These are phyloP conservation scores for Pulveroboletus sp. DNA, from an alignment of 768 basidiomycete genomes.

Conservation along the genomic window DNA sequence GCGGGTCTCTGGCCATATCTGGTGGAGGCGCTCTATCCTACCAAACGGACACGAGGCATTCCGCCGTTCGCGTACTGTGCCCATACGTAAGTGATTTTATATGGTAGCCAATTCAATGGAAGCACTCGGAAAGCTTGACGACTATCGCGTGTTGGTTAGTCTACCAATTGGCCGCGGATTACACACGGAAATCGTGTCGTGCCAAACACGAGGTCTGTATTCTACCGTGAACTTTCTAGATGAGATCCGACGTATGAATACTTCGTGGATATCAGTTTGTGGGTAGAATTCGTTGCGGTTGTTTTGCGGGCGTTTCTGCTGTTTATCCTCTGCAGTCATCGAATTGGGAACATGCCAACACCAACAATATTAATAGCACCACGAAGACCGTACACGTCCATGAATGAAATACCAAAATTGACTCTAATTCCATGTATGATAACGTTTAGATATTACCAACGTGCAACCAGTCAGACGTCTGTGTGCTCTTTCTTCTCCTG, in stretches of 20 bases:
- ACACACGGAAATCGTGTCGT: constrained; percentile 10
- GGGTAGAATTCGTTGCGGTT: not conserved
- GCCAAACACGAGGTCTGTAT: constrained; percentile 7
- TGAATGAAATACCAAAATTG: not conserved
- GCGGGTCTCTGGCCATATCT: not conserved
- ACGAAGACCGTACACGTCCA: constrained; percentile 1
- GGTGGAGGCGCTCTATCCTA: constrained; percentile 1
- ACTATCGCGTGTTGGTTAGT: constrained; percentile 13
- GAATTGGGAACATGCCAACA: not conserved
- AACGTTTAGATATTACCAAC: constrained; percentile 10
- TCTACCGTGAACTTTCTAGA: constrained; percentile 8
- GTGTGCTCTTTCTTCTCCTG: constrained; percentile 19
- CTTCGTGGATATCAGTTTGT: not conserved
- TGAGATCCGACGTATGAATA: constrained; percentile 9
- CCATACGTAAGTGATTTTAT: constrained; percentile 9
- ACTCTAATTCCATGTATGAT: constrained; percentile 16
- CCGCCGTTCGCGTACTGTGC: not conserved
- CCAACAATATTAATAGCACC: too few relatives aligned
- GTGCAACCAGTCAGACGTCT: not conserved
- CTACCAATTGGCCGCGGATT: constrained; percentile 22
- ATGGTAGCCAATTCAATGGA: constrained; percentile 6
- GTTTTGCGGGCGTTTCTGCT: not conserved
- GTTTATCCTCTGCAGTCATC: not conserved
- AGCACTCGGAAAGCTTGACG: constrained; percentile 12
- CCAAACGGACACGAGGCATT: constrained; percentile 4